phyloP scores from a whole-genome alignment of 768 basidiomycete genomes.

The Clathrus columnatus region DNA sequence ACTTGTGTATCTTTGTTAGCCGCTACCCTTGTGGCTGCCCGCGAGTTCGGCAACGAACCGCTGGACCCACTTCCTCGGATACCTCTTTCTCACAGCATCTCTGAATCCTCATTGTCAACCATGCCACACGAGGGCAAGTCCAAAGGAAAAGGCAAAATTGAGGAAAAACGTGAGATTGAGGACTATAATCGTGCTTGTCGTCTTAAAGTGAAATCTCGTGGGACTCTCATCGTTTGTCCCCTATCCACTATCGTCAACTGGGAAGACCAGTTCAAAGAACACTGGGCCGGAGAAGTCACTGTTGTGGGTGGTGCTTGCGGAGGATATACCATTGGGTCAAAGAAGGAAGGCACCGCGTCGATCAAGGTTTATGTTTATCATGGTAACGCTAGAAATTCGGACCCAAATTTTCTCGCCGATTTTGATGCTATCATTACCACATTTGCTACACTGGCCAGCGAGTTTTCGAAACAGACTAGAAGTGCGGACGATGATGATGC shows the following conservation, averaged over 20 bases:
- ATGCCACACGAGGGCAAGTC: constrained; percentile 35
- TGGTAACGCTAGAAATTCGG: constrained; percentile 78
- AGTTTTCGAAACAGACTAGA: constrained; percentile 82
- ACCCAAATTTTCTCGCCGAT: constrained; percentile 80
- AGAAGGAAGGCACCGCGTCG: constrained; percentile 27
- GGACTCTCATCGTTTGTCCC: constrained; percentile 93
- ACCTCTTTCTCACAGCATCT: constrained; percentile 18
- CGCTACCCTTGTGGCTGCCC: constrained; percentile 66
- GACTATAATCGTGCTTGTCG: constrained; percentile 58
- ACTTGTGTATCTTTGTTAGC: constrained; percentile 92
- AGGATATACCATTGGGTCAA: constrained; percentile 15
- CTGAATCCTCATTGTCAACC: constrained; percentile 31
- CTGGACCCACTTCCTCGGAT: constrained; percentile 32
- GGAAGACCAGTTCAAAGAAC: constrained; percentile 98
- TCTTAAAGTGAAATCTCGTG: constrained; percentile 77
- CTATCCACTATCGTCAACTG: constrained; percentile 95
- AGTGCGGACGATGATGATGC: constrained; percentile 55
- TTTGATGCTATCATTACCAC: constrained; percentile 98
- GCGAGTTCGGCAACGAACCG: constrained; percentile 50
- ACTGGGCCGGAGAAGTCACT: constrained; percentile 84
- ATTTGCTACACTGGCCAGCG: constrained; percentile 90
- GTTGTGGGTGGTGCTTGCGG: constrained; percentile 55
- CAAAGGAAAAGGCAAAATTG: constrained; percentile 57
- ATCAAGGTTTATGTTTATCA: constrained; percentile 92
- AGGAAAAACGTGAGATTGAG: constrained; percentile 65